Base-by-base conservation (phyloP, 2,329 filamentous ascomycete genomes). In the Eurotiales sp. region DNA sequence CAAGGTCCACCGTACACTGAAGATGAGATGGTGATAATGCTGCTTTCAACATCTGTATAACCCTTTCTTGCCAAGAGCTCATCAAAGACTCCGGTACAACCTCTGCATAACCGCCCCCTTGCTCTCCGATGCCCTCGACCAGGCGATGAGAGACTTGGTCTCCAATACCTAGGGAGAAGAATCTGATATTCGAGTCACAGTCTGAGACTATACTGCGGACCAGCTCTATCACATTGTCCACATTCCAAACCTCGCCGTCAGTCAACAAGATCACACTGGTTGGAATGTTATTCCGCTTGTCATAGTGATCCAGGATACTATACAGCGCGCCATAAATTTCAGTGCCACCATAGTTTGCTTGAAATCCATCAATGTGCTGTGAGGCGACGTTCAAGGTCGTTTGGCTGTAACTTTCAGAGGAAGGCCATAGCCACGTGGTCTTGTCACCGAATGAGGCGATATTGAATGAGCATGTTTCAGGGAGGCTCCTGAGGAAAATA, bases 1-100 rank as follows among this genome's bases (percentile, higher is more conserved):
- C 40, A 17, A 54, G 39, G 14, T 41, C 27, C 7, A 54, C 43
- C 6, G 23, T 12, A 34, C 48, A 51, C 19, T 23, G 48, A 17
- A 51, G 42, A n/a, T 42, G 81, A 10, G 42, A 32, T 32, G 42
- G 42, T 22, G 78, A 80, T 25, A 87, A 65, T 0, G 83, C 79
- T 0, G 78, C 84, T 60, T 84, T 85, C 53, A 88, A 70, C 84
- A 88, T 87, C 2, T 84, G 76, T 4, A 87, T 75, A 2, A 87
- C 76, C 61, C 84, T 85, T 57, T 71, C 77, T 56, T 84, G 25
- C 79, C 70, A 86, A 78, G 59, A 81, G 79, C 62, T 87, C 83
- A 1, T 76, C 68, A 11, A 11, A 4, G 25, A 32, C 17, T 79
- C 69, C 1, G 72, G 75, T 0, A 87, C 82, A 0, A 76, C 69